Base-by-base conservation (phyloP, 164 flowering plant genomes). In the Buxus sempervirens region DNA sequence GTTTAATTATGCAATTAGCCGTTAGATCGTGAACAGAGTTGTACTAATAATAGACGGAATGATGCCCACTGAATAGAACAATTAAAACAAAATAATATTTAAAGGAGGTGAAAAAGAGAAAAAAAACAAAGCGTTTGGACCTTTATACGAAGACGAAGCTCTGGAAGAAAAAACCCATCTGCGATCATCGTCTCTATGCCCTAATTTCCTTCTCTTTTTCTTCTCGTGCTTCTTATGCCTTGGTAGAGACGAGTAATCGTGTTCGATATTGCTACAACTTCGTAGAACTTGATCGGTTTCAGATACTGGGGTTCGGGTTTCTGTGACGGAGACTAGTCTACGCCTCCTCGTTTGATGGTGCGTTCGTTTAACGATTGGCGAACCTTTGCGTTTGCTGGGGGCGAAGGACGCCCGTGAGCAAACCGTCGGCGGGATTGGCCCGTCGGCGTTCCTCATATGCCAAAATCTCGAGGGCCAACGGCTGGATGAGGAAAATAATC, bases 91-190 rank as follows among this genome's bases (percentile, higher is more conserved):
- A n/a, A n/a, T n/a, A n/a, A n/a, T n/a, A n/a, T n/a, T n/a, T n/a
- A n/a, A n/a, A n/a, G n/a, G n/a, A n/a, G n/a, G n/a, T n/a, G n/a
- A n/a, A 45, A 4, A 45, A 45, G 18, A 45, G 1, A 4, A 10
- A 45, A 1, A 45, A 45, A 15, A 45, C 1, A 45, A 1, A 15
- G 12, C 1, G 5, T 45, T 45, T 45, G 12, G 5, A 81, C 87
- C 82, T 80, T 72, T 66, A 25, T 54, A 73, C 36, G 36, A 24
- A 54, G 85, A 82, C 38, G 61, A 55, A 71, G 82, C 85, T 10
- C 65, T 60, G 4, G 84, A 36, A 67, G 84, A 79, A 65, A 18
- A 80, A 58, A 73, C 73, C 88, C 88, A 84, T 51, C 60, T 48
- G 18, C 88, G 88, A 54, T 38, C 9, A 28, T 21, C 32, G 10